These are phyloP conservation scores for Citrus cavaleriei DNA, from an alignment of 345 rosid species.

Conservation along the genomic window DNA sequence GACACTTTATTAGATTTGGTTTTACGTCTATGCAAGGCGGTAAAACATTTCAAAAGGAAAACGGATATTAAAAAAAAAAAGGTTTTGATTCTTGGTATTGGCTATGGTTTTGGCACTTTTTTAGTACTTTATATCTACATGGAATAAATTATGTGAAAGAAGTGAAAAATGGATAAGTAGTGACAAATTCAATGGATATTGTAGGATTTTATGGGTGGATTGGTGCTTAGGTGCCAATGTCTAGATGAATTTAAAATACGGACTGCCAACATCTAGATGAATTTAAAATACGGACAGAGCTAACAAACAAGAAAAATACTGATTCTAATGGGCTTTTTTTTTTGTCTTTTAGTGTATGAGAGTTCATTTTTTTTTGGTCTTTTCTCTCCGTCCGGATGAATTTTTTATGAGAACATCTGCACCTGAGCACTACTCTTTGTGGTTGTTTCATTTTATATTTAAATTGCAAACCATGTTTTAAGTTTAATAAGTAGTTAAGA, in stretches of 20 bases:
- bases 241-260: too few species aligned
- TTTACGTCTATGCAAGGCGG: not conserved
- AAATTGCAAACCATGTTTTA: not conserved
- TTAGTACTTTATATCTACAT: not conserved
- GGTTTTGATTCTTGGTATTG: not conserved
- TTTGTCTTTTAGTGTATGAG: too few species aligned
- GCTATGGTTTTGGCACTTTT: not conserved
- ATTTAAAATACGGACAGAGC: too few species aligned
- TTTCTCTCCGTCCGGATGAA: too few species aligned
- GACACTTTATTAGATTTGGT: not conserved
- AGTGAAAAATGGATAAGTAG: not conserved
- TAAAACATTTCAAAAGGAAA: not conserved
- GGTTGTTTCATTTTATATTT: not conserved
- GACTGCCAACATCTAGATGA: too few species aligned
- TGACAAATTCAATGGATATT: not conserved
- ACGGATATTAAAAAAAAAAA: not conserved
- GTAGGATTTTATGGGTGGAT: not conserved
- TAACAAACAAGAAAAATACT: too few species aligned
- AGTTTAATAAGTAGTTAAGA: not conserved
- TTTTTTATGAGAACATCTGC: too few species aligned
- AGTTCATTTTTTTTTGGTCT: too few species aligned
- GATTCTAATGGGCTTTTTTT: too few species aligned
- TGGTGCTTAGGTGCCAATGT: too few species aligned
- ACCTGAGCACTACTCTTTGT: too few species aligned
- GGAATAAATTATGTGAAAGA: not conserved